Percentiles rank a stretch among this genome's conserved stretches.
Evolutionary conservation across 192 early-diverging fungal genomes (phyloP).

Genomic region (Linnemannia exigua): DNA sequence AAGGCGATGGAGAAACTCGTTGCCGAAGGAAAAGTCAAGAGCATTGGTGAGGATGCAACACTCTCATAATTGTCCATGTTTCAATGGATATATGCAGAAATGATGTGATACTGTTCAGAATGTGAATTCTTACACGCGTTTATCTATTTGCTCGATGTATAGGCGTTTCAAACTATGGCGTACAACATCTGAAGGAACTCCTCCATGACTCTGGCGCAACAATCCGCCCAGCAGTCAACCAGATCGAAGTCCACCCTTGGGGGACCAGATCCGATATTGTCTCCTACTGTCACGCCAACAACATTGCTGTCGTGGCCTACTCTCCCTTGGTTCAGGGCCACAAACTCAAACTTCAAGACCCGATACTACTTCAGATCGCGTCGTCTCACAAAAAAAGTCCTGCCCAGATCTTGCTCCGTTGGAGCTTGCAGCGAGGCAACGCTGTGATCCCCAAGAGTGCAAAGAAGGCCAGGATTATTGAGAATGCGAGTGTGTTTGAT

Average conservation of each 20-base stretch:
- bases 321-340: slow-evolving; percentile 61
- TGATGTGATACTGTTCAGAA: too few relatives aligned
- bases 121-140: background rate
- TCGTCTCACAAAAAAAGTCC: slow-evolving; percentile 64
- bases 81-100: too few relatives aligned
- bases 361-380: slow-evolving; percentile 61
- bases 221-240: slow-evolving; percentile 67
- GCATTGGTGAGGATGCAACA: slow-evolving; percentile 50
- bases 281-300: slow-evolving; percentile 57
- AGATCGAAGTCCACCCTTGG: slow-evolving; percentile 72
- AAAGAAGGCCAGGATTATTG: slow-evolving; percentile 61
- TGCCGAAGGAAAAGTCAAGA: slow-evolving; percentile 62
- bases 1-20: slow-evolving; percentile 66
- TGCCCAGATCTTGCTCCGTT: slow-evolving; percentile 72
- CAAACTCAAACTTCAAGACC: slow-evolving; percentile 64
- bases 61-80: background rate
- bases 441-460: slow-evolving; percentile 72
- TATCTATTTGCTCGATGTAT: background rate
- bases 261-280: slow-evolving; percentile 58
- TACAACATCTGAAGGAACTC: slow-evolving; percentile 67
- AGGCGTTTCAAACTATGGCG: slow-evolving; percentile 71
- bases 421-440: slow-evolving; percentile 70
- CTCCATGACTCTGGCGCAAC: slow-evolving; percentile 32
- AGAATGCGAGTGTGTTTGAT: slow-evolving; percentile 72
- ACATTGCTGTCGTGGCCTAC: slow-evolving; percentile 70